Evolutionary conservation across 306 rosid genomes (phyloP).

Genomic region (Ziziphus jujuba): DNA sequence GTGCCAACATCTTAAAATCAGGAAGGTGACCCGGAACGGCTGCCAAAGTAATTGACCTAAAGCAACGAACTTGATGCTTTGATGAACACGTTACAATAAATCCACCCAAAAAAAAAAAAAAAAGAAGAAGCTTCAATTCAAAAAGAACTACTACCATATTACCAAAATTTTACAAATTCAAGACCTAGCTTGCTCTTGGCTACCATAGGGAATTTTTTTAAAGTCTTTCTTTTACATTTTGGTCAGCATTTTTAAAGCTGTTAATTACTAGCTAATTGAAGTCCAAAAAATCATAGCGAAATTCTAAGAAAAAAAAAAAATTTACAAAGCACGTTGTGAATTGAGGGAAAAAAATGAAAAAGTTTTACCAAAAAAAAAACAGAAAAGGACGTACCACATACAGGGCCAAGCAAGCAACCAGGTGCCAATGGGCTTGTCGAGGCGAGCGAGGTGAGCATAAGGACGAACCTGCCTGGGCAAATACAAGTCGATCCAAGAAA

Average conservation of each 20-base stretch:
- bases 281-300: no score
- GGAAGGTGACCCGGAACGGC: conserved; percentile 78
- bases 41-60: conserved; percentile 87
- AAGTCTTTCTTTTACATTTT: no score
- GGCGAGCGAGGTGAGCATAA: conserved; percentile 88
- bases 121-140: not conserved
- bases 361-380: not conserved
- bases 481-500: conserved; percentile 68
- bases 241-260: no score
- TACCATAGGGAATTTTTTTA: no score
- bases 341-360: not conserved
- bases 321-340: not conserved
- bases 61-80: conserved; percentile 11
- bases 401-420: conserved; percentile 98
- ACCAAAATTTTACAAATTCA: no score
- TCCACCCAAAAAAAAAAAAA: no score
- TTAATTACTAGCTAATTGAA: no score
- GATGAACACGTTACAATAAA: not conserved
- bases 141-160: not conserved
- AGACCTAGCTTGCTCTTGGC: no score
- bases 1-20: conserved; percentile 64
- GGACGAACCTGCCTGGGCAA: conserved; percentile 66
- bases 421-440: conserved; percentile 90
- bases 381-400: conserved; percentile 61
- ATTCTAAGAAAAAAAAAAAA: not conserved